Evolutionary conservation across 1,284 basidiomycete species (phyloP).

Genomic region (Polyporus tsugae): DNA sequence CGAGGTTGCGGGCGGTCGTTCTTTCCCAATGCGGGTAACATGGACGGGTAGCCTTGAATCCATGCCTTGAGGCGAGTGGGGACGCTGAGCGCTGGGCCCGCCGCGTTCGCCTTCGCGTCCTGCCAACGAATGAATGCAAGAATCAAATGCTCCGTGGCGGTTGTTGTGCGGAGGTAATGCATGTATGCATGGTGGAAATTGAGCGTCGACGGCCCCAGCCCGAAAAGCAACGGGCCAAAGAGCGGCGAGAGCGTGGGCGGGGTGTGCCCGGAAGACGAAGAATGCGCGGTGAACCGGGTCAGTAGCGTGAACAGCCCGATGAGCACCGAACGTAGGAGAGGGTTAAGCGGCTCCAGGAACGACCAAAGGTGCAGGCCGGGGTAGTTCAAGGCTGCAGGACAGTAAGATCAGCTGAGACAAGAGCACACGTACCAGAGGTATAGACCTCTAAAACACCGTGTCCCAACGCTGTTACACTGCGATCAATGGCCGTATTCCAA

Average conservation of each 20-base stretch:
- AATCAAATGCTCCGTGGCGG: conserved; percentile 89
- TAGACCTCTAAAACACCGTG: neutral
- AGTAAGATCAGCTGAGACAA: neutral
- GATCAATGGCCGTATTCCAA: neutral
- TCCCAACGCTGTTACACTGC: neutral
- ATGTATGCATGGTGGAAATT: conserved; percentile 83
- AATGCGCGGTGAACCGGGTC: conserved; percentile 82
- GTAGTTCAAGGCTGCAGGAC: conserved; percentile 63
- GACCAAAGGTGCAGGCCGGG: conserved; percentile 73
- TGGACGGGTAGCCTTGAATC: conserved; percentile 85
- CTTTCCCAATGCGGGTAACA: conserved; percentile 56
- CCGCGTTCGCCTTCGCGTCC: conserved; percentile 50
- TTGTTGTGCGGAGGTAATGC: conserved; percentile 81
- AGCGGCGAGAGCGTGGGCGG: conserved; percentile 86
- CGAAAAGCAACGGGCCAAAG: conserved; percentile 89
- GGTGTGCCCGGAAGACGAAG: conserved; percentile 82
- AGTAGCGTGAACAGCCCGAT: conserved; percentile 78
- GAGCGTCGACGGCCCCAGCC: conserved; percentile 67
- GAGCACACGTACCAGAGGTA: neutral
- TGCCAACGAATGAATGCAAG: conserved; percentile 87
- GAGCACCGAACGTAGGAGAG: conserved; percentile 66
- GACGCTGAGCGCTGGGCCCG: conserved; percentile 61
- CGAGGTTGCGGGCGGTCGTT: conserved; percentile 64
- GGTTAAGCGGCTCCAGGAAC: conserved; percentile 63
- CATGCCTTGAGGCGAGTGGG: conserved; percentile 84